phyloP scores from a whole-genome alignment of 345 rosid species.

The Gossypium anomalum region DNA sequence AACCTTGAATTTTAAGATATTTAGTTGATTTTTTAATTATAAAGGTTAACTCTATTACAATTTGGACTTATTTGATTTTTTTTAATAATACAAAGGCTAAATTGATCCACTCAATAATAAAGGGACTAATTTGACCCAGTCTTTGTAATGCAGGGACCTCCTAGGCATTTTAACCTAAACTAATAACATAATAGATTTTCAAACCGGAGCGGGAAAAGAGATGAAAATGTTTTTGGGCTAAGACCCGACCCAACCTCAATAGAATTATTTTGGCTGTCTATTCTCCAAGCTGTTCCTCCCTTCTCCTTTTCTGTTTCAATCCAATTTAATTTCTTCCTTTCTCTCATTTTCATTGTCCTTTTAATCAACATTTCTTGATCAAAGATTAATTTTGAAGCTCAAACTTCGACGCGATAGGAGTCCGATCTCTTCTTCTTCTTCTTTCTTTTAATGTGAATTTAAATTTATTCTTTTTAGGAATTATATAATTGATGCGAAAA shows the following conservation, averaged over 20 bases:
- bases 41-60: too few species aligned
- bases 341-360: background rate
- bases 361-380: background rate
- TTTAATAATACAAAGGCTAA: too few species aligned
- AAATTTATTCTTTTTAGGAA: background rate
- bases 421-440: too few species aligned
- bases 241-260: background rate
- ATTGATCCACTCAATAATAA: too few species aligned
- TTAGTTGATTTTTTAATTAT: too few species aligned
- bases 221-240: background rate
- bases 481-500: background rate
- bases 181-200: too few species aligned
- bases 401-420: background rate
- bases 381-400: background rate
- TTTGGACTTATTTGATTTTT: too few species aligned
- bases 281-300: background rate
- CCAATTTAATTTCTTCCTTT: background rate
- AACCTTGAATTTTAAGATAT: too few species aligned
- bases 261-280: background rate
- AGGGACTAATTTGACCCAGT: too few species aligned
- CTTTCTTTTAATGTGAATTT: slow-evolving; percentile 11
- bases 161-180: too few species aligned
- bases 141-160: too few species aligned
- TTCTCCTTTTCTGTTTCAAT: background rate
- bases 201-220: background rate